Conservation (phyloP, 306 rosid genomes). For the Malus sieversii region DNA sequence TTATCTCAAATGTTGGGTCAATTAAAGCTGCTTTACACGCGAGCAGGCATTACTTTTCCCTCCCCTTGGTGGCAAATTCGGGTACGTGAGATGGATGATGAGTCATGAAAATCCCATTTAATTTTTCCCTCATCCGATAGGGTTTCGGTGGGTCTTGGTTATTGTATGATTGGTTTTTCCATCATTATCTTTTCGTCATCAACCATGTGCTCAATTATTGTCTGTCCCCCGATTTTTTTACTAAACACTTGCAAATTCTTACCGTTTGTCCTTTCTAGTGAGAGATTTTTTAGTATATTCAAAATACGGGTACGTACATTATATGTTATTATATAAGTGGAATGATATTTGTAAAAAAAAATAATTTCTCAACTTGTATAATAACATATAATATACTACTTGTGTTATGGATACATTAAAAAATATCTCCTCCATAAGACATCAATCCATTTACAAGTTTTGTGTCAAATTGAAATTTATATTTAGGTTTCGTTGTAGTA, state of each 20-base stretch:
- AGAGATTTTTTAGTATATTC: too few relatives aligned
- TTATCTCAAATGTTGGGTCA: background rate
- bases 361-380: too few relatives aligned
- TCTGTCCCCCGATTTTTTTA: background rate
- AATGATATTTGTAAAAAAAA: too few relatives aligned
- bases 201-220: background rate
- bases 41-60: background rate
- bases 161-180: background rate
- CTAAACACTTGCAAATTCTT: background rate
- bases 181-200: background rate
- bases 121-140: too few relatives aligned
- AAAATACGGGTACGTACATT: fast-evolving
- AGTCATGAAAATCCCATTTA: background rate
- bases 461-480: background rate
- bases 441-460: background rate
- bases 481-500: background rate
- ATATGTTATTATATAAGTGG: too few relatives aligned
- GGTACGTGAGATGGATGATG: background rate
- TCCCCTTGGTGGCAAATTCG: background rate
- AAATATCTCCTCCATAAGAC: too few relatives aligned
- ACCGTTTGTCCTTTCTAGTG: too few relatives aligned
- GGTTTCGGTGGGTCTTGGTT: background rate
- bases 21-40: background rate
- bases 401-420: too few relatives aligned
- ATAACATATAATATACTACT: fast-evolving